Percentiles rank a stretch among this genome's conserved stretches.
These are phyloP conservation scores for Sphaerosporella brunnea DNA, from an alignment of 495 filamentous ascomycete genomes.

Conservation along the genomic window DNA sequence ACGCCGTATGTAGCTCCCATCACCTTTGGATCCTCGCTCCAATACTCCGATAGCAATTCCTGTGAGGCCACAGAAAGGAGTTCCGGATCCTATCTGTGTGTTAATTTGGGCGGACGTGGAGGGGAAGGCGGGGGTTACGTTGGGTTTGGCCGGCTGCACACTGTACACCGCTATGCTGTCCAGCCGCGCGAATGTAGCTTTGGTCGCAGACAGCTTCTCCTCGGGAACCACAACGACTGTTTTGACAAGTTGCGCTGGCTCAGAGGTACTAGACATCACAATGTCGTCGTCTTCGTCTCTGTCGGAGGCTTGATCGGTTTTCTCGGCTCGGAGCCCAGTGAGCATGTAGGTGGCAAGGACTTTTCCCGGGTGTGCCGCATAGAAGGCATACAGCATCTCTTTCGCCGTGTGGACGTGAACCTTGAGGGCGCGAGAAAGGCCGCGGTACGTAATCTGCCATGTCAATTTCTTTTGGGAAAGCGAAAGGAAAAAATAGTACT, in stretches of 20 bases:
- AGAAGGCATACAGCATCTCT: constrained; percentile 82
- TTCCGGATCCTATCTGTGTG: not conserved
- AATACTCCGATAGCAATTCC: constrained; percentile 37
- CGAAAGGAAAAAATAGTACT: not conserved
- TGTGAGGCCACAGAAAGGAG: not conserved
- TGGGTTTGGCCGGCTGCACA: constrained; percentile 48
- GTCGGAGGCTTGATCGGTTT: not conserved
- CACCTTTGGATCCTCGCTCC: constrained; percentile 45
- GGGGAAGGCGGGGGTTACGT: constrained; percentile 30
- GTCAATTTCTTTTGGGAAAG: constrained; percentile 8
- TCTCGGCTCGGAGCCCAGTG: constrained; percentile 36
- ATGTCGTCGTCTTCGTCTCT: constrained; percentile 43
- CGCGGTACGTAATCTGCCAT: constrained; percentile 63
- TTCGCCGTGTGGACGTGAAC: constrained; percentile 72
- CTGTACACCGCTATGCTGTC: constrained; percentile 76
- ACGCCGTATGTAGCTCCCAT: constrained; percentile 45
- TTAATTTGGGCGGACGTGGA: constrained; percentile 33
- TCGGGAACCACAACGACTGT: constrained; percentile 60
- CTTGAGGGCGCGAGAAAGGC: constrained; percentile 58
- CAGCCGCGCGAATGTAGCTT: constrained; percentile 50
- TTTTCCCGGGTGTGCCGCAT: constrained; percentile 45
- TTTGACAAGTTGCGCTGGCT: constrained; percentile 37
- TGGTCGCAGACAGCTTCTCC: constrained; percentile 56
- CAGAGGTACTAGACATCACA: constrained; percentile 53
- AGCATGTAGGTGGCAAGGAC: constrained; percentile 82